phyloP scores from a whole-genome alignment of 2,329 filamentous ascomycete species.

The Cytospora piceae region DNA sequence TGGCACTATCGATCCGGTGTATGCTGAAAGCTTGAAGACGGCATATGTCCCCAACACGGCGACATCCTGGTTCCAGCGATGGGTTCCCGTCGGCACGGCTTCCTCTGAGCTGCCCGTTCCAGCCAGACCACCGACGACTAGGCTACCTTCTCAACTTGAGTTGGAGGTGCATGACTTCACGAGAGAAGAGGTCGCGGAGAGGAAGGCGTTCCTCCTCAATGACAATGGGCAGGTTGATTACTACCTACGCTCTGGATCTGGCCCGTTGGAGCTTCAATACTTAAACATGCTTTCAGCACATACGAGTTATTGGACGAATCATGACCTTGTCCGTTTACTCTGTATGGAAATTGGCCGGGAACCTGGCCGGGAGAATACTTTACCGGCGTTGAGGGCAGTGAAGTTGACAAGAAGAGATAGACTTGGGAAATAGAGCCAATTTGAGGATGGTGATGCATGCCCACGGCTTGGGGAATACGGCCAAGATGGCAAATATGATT shows the following conservation, averaged over 20 bases:
- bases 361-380: slow-evolving; percentile 64
- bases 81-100: slow-evolving; percentile 58
- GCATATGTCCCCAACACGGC: slow-evolving; percentile 78
- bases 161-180: slow-evolving; percentile 95
- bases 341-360: slow-evolving; percentile 84
- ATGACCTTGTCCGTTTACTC: slow-evolving; percentile 87
- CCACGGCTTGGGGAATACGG: not conserved
- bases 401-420: slow-evolving; percentile 50
- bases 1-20: slow-evolving; percentile 80
- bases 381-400: slow-evolving; percentile 62
- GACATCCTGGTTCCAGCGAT: slow-evolving; percentile 65
- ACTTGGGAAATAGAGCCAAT: slow-evolving; percentile 3
- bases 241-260: slow-evolving; percentile 80
- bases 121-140: slow-evolving; percentile 46
- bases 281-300: slow-evolving; percentile 96
- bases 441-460: not conserved
- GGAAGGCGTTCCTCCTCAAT: slow-evolving; percentile 83
- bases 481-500: not conserved
- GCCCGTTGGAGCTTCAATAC: slow-evolving; percentile 92
- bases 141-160: slow-evolving; percentile 73
- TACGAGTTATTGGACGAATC: slow-evolving; percentile 88
- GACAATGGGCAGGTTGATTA: slow-evolving; percentile 97
- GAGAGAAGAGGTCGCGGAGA: slow-evolving; percentile 88
- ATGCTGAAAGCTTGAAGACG: slow-evolving; percentile 74
- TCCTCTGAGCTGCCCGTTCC: slow-evolving; percentile 35